Percentiles rank a stretch among this genome's conserved stretches.
phyloP scores from a whole-genome alignment of 352 stramenopile species.

The Pythium oligandrum region DNA sequence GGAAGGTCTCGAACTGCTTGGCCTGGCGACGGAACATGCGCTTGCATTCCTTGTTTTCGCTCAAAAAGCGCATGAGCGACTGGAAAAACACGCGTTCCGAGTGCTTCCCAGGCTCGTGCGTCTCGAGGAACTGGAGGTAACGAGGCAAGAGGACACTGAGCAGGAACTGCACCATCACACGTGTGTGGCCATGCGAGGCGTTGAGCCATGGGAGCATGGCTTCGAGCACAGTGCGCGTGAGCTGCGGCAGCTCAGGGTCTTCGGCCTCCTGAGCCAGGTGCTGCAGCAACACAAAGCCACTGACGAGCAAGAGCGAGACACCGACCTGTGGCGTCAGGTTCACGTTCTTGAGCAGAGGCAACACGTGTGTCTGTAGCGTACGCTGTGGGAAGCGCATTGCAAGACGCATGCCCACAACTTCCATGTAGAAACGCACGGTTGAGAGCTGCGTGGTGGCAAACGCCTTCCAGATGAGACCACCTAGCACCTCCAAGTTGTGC shows the following conservation, averaged over 20 bases:
- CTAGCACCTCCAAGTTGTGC: constrained; percentile 22
- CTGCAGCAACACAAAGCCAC: constrained; percentile 29
- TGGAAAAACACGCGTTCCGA: constrained; percentile 37
- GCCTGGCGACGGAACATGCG: constrained; percentile 74
- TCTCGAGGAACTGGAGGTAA: constrained; percentile 32
- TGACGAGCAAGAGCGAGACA: constrained; percentile 57
- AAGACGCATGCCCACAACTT: constrained; percentile 76
- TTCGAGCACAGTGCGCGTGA: constrained; percentile 29
- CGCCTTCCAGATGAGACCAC: constrained; percentile 35
- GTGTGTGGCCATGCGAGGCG: constrained; percentile 72
- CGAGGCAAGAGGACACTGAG: constrained; percentile 58
- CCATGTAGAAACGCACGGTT: constrained; percentile 76
- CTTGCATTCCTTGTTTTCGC: constrained; percentile 81
- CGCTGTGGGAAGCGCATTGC: constrained; percentile 38
- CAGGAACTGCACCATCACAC: constrained; percentile 75
- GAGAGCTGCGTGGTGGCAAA: constrained; percentile 62
- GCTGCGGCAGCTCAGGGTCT: background rate
- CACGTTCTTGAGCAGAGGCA: constrained; percentile 59
- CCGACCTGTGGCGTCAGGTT: constrained; percentile 74
- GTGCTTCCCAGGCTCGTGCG: background rate
- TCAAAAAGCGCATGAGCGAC: constrained; percentile 55
- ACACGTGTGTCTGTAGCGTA: constrained; percentile 32
- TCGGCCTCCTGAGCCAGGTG: constrained; percentile 22
- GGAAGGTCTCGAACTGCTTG: constrained; percentile 54
- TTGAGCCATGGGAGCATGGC: constrained; percentile 75